A percentile compares a stretch with the other conserved stretches of the same genome.
Conservation (phyloP, 306 rosid species). For the Citrullus colocynthis region DNA sequence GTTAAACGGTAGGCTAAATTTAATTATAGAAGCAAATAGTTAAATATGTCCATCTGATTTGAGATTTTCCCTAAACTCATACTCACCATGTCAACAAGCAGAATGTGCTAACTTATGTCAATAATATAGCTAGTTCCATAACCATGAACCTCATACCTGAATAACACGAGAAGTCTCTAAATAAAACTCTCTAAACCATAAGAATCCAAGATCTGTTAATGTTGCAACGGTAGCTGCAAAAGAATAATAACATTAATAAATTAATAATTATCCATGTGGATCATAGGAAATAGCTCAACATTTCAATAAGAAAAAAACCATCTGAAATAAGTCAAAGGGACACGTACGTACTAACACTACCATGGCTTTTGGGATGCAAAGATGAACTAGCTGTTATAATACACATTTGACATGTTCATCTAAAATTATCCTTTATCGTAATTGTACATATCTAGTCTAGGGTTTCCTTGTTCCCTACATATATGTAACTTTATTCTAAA, state of each 20-base stretch:
- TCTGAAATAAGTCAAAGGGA: background rate
- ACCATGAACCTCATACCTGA: conserved; percentile 48
- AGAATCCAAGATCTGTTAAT: conserved; percentile 92
- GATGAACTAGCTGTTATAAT: background rate
- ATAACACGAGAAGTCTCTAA: conserved; percentile 96
- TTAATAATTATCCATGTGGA: background rate
- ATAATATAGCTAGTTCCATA: background rate
- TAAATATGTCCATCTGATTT: background rate
- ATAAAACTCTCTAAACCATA: conserved; percentile 96
- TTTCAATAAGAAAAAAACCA: background rate
- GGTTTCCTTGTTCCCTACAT: no score
- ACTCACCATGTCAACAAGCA: background rate
- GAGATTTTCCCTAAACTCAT: background rate
- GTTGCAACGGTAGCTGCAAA: conserved; percentile 75
- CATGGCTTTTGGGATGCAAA: background rate
- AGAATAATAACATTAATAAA: background rate
- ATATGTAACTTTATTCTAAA: no score
- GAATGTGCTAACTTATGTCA: background rate
- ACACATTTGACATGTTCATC: no score
- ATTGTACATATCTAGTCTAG: no score
- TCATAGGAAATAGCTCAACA: background rate
- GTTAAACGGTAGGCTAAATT: background rate
- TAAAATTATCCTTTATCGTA: no score
- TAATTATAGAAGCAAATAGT: background rate
- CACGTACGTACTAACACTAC: background rate